phyloP scores from a whole-genome alignment of 768 basidiomycete species.

The Tubosaeta brunneosetosa region DNA sequence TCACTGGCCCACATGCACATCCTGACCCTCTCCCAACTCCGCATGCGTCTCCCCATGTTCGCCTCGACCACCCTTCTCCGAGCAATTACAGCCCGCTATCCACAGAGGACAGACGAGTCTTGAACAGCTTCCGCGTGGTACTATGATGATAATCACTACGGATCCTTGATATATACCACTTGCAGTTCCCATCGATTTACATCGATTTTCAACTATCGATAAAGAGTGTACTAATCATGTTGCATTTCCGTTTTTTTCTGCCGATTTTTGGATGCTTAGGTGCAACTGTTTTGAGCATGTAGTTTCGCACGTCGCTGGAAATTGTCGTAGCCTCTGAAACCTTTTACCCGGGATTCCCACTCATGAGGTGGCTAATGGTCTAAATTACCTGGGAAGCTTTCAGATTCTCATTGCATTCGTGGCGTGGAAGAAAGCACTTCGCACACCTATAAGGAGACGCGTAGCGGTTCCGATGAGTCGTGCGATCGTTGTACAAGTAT shows the following conservation, averaged over 20 bases:
- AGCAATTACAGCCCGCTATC: conserved; percentile 39
- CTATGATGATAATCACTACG: conserved; percentile 31
- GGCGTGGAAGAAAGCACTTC: background rate
- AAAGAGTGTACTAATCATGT: background rate
- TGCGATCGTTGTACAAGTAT: background rate
- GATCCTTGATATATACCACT: background rate
- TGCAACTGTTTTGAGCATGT: background rate
- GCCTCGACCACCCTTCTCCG: conserved; percentile 22
- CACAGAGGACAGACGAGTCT: conserved; percentile 54
- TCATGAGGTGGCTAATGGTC: background rate
- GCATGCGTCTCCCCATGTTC: conserved; percentile 12
- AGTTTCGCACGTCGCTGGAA: background rate
- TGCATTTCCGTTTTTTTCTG: background rate
- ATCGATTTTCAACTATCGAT: background rate
- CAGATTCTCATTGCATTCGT: background rate
- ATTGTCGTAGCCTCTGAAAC: background rate
- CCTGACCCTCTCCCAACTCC: background rate
- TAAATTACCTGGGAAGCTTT: background rate
- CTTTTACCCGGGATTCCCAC: background rate
- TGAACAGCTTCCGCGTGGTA: conserved; percentile 52
- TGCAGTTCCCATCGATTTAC: background rate
- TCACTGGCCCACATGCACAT: conserved; percentile 8
- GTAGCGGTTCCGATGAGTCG: background rate
- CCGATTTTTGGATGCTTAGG: background rate
- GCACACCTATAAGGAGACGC: background rate